These are phyloP conservation scores for Curvularia verruculosa DNA, from an alignment of 2,329 filamentous ascomycete genomes.

Conservation along the genomic window DNA sequence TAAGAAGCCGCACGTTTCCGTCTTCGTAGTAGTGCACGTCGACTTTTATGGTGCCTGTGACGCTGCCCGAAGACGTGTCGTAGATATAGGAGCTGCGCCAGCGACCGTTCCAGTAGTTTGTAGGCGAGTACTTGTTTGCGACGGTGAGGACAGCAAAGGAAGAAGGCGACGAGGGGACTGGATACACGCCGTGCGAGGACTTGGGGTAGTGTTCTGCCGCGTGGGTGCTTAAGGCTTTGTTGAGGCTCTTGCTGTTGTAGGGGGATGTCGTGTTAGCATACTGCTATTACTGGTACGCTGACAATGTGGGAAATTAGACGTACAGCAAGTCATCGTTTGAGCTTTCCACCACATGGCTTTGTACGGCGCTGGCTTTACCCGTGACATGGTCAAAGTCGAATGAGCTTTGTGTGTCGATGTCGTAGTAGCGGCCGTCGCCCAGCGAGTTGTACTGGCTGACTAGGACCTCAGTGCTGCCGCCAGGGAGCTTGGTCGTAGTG, in stretches of 20 bases:
- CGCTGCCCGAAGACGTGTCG: constrained; percentile 67
- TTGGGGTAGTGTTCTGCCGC: constrained; percentile 87
- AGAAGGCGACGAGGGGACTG: constrained; percentile 71
- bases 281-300: background rate
- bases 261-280: constrained; percentile 1
- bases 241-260: constrained; percentile 72
- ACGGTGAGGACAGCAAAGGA: constrained; percentile 83
- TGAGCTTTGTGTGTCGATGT: constrained; percentile 84
- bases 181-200: constrained; percentile 81
- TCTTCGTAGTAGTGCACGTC: constrained; percentile 99
- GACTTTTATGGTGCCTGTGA: constrained; percentile 84
- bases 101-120: constrained; percentile 98
- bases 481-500: constrained; percentile 84
- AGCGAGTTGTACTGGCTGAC: constrained; percentile 86
- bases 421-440: constrained; percentile 83
- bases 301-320: constrained; percentile 42
- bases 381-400: constrained; percentile 87
- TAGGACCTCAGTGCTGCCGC: constrained; percentile 77
- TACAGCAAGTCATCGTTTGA: constrained; percentile 80
- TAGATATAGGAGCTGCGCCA: constrained; percentile 91
- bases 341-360: constrained; percentile 80
- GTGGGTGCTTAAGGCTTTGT: constrained; percentile 77
- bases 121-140: constrained; percentile 95
- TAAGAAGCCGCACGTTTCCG: constrained; percentile 91
- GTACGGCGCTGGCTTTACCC: constrained; percentile 81